Base-by-base conservation (phyloP, 139 green algal species). In the Micractinium conductrix region DNA sequence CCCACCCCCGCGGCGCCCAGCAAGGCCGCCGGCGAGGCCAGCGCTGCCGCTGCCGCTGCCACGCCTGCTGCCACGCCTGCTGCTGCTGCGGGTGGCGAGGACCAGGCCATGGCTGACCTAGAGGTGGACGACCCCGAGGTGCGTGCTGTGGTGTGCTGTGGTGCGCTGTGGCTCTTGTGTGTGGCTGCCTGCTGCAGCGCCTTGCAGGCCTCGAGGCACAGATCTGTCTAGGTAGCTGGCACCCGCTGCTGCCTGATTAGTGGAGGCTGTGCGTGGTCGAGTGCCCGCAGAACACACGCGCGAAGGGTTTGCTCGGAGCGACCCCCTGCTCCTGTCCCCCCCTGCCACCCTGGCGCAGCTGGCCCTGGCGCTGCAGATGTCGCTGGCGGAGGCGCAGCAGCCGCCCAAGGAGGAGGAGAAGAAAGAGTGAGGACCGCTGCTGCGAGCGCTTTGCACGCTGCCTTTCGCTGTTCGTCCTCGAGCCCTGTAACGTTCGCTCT, bases 281-380 rank as follows among this genome's bases (percentile, higher is more conserved):
- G n/a, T n/a, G n/a, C n/a, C n/a, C n/a, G n/a, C n/a, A n/a, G n/a
- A n/a, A n/a, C n/a, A n/a, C n/a, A n/a, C n/a, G n/a, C n/a, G n/a
- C n/a, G n/a, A n/a, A n/a, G n/a, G n/a, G n/a, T n/a, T n/a, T n/a
- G n/a, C n/a, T n/a, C n/a, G n/a, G n/a, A n/a, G n/a, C n/a, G n/a
- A n/a, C n/a, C n/a, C n/a, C n/a, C n/a, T n/a, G n/a, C n/a, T n/a
- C n/a, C n/a, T 62, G 53, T 62, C 14, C 26, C 2, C 65, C 19
- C 35, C 65, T 14, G 33, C 9, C 37, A 21, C 19, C 65, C 30
- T 28, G 1, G 28, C n/a, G 42, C 70, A 90, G 83, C 78, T 90
- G 26, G 86, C 86, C 6, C 48, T 88, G 76, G 86, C 86, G n/a
- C 68, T 90, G 53, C 63, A 85, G 80, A 84, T 90, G 75, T 74